These are phyloP conservation scores for Rhinocladiella mackenziei DNA, from an alignment of 2,329 filamentous ascomycete species.

Conservation along the genomic window DNA sequence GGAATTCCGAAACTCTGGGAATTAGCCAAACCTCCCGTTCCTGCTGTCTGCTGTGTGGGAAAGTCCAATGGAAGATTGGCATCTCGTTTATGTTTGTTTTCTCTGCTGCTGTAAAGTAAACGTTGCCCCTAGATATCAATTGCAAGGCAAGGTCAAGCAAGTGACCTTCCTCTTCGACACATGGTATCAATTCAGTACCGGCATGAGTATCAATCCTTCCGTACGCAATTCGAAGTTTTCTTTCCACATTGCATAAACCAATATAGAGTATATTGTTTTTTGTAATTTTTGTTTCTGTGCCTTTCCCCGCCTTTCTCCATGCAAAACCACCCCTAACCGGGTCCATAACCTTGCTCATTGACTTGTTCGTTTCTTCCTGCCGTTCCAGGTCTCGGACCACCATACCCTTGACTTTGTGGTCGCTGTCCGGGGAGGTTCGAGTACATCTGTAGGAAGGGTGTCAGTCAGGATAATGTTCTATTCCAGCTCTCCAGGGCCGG, in stretches of 20 bases:
- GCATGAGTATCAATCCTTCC: no score
- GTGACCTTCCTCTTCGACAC: slow-evolving; percentile 1
- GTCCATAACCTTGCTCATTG: slow-evolving; percentile 29
- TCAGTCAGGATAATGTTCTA: slow-evolving; percentile 6
- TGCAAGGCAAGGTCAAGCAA: neutral
- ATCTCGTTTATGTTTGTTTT: no score
- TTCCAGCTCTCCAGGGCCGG: no score
- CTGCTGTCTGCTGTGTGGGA: no score
- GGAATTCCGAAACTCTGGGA: no score
- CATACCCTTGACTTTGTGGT: slow-evolving; percentile 30
- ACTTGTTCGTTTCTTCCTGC: slow-evolving; percentile 25
- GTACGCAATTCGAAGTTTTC: no score
- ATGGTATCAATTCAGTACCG: slow-evolving; percentile 7
- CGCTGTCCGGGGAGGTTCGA: slow-evolving; percentile 24
- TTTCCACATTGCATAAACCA: neutral
- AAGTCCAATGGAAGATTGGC: no score
- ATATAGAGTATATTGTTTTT: no score
- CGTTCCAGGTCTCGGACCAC: slow-evolving; percentile 25
- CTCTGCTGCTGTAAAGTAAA: neutral
- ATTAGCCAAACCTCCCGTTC: no score
- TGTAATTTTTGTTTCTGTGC: neutral
- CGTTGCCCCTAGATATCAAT: neutral
- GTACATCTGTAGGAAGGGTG: slow-evolving; percentile 24
- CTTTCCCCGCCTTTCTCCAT: neutral
- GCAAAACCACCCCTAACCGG: slow-evolving; percentile 15